These are phyloP conservation scores for Penicillium salamii DNA, from an alignment of 495 filamentous ascomycete species.

Conservation along the genomic window DNA sequence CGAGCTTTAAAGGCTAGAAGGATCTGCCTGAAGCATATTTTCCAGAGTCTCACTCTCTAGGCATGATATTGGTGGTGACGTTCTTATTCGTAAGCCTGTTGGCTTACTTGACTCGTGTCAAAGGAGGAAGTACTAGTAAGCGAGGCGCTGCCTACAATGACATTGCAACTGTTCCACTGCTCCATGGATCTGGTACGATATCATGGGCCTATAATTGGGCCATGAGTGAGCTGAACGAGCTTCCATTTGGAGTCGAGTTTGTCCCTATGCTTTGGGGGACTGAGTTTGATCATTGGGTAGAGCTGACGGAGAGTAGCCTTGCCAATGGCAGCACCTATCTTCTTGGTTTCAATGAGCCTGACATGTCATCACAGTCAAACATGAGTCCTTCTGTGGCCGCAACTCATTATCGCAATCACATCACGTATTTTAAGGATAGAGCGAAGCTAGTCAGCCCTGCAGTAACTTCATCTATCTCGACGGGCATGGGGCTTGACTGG, in stretches of 20 bases:
- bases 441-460: constrained; percentile 70
- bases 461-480: constrained; percentile 64
- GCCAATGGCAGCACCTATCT: constrained; percentile 57
- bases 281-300: constrained; percentile 57
- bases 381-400: constrained; percentile 61
- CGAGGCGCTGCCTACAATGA: constrained; percentile 84
- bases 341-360: constrained; percentile 88
- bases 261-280: constrained; percentile 75
- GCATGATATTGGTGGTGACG: too few relatives aligned
- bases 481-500: constrained; percentile 58
- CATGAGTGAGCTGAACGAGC: constrained; percentile 32
- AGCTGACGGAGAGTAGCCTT: constrained; percentile 56
- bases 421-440: constrained; percentile 66
- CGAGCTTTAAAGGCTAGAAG: too few relatives aligned
- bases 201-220: constrained; percentile 85
- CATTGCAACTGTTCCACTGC: constrained; percentile 47
- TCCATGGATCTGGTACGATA: constrained; percentile 46
- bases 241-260: constrained; percentile 54
- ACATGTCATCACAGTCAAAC: constrained; percentile 62
- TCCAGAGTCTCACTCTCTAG: too few relatives aligned
- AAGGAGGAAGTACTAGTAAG: too few relatives aligned
- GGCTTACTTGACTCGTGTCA: too few relatives aligned
- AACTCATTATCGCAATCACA: constrained; percentile 56
- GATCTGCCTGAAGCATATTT: too few relatives aligned
- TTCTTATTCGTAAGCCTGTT: too few relatives aligned